Conservation (phyloP, 2,329 filamentous ascomycete species). For the Xylaria sp. region DNA sequence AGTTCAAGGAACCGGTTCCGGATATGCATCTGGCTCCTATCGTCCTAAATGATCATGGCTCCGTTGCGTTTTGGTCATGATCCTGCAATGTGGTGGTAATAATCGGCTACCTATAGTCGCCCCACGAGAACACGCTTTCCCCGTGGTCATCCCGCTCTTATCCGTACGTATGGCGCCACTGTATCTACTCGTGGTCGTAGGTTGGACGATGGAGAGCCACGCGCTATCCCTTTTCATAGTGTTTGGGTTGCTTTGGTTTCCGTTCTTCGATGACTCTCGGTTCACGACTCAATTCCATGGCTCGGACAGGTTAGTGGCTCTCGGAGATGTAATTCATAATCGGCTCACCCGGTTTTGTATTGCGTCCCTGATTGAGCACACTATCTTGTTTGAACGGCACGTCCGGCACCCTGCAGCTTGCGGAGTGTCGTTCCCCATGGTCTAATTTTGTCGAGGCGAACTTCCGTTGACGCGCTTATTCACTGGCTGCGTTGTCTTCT, state of each 20-base stretch:
- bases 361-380: conserved; percentile 21
- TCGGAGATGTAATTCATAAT: conserved; percentile 32
- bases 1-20: conserved; percentile 55
- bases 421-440: conserved; percentile 39
- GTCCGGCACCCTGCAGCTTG: conserved; percentile 43
- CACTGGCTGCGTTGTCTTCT: not conserved
- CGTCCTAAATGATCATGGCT: conserved; percentile 50
- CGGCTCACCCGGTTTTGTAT: conserved; percentile 21
- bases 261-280: conserved; percentile 47
- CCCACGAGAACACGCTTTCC: conserved; percentile 31
- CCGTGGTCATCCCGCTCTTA: conserved; percentile 34
- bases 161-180: conserved; percentile 31
- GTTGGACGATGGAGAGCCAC: conserved; percentile 32
- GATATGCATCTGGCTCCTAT: conserved; percentile 50
- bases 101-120: conserved; percentile 29
- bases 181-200: conserved; percentile 31
- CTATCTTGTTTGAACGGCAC: conserved; percentile 47
- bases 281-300: conserved; percentile 44
- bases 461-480: conserved; percentile 6
- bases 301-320: conserved; percentile 39
- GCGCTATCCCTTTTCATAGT: conserved; percentile 41
- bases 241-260: conserved; percentile 46
- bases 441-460: conserved; percentile 18
- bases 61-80: conserved; percentile 32
- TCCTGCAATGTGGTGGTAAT: conserved; percentile 36